Evolutionary conservation across 768 basidiomycete genomes (phyloP).

Genomic region (Bullera alba): DNA sequence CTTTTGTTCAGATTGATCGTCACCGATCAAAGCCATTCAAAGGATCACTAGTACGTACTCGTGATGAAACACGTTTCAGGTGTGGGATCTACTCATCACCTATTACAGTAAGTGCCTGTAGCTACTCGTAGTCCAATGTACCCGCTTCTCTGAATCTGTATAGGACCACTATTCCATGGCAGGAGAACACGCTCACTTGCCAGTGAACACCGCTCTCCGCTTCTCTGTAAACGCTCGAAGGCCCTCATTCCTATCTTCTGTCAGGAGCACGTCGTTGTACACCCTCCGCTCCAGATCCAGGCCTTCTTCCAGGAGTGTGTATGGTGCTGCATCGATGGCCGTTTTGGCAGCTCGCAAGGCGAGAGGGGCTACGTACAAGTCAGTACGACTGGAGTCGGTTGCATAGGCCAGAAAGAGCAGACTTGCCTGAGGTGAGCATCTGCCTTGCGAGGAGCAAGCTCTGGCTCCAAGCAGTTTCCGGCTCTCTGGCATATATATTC

Average conservation of each 20-base stretch:
- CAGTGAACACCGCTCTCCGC: slow-evolving; percentile 67
- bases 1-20: too few relatives aligned
- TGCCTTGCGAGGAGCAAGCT: slow-evolving; percentile 18
- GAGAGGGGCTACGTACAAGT: slow-evolving; percentile 75
- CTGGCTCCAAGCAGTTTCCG: slow-evolving; percentile 15
- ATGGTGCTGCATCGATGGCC: slow-evolving; percentile 71
- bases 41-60: too few relatives aligned
- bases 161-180: too few relatives aligned
- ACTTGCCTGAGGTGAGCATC: slow-evolving; percentile 28
- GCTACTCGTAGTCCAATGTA: too few relatives aligned
- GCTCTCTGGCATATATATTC: slow-evolving; percentile 12
- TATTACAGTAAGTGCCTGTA: too few relatives aligned
- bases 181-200: slow-evolving; percentile 47
- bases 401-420: background rate
- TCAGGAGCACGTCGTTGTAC: slow-evolving; percentile 70
- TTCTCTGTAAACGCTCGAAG: slow-evolving; percentile 81
- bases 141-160: too few relatives aligned
- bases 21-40: too few relatives aligned
- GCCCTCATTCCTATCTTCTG: slow-evolving; percentile 73
- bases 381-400: background rate
- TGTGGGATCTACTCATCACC: too few relatives aligned
- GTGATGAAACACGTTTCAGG: too few relatives aligned
- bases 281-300: slow-evolving; percentile 84
- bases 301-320: slow-evolving; percentile 72
- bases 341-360: slow-evolving; percentile 82